Evolutionary conservation across 1,284 basidiomycete species (phyloP).

Genomic region (Peniophora sp.): DNA sequence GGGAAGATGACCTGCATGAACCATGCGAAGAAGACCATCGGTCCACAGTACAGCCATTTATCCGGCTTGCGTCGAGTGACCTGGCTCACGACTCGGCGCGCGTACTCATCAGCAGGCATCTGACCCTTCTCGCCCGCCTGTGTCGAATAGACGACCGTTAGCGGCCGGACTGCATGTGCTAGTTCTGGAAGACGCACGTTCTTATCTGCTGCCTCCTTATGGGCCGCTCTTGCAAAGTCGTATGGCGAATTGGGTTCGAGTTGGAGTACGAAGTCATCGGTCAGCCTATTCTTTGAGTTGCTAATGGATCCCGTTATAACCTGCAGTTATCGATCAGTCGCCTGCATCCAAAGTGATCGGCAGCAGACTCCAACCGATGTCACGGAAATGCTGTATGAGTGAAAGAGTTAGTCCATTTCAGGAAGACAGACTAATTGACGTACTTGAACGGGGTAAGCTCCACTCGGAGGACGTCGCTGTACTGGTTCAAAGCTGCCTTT

Average conservation of each 20-base stretch:
- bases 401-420: neutral
- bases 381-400: neutral
- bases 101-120: neutral
- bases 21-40: neutral
- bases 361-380: neutral
- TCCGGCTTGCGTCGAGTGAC: neutral
- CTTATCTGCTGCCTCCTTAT: neutral
- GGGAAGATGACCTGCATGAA: neutral
- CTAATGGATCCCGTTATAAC: neutral
- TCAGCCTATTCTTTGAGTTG: neutral
- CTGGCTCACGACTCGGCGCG: neutral
- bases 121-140: neutral
- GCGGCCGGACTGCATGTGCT: neutral
- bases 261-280: neutral
- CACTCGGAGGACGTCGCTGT: slow-evolving; percentile 19
- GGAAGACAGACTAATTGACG: neutral
- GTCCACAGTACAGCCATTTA: neutral
- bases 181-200: neutral
- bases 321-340: neutral
- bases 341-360: neutral
- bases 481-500: slow-evolving; percentile 22
- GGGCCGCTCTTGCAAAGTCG: neutral
- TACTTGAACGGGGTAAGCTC: slow-evolving; percentile 19
- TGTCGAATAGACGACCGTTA: neutral
- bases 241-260: neutral